phyloP scores from a whole-genome alignment of 208 protist genomes.

The Crithidia thermophila region DNA sequence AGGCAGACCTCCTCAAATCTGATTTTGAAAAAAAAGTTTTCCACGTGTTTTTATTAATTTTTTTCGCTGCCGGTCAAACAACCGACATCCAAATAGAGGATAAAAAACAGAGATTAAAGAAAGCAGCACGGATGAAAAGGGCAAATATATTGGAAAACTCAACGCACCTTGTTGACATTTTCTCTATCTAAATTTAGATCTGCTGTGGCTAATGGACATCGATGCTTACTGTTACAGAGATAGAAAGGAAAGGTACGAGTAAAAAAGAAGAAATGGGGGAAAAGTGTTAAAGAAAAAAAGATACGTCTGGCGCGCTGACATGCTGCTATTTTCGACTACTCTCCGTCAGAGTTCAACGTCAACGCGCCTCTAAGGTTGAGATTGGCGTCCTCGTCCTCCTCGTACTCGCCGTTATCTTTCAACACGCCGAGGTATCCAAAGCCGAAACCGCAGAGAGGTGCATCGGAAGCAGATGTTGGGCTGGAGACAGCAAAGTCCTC shows the following conservation, averaged over 20 bases:
- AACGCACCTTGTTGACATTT: too few species aligned
- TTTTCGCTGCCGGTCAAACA: too few species aligned
- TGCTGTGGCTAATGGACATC: too few species aligned
- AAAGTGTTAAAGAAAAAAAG: not conserved
- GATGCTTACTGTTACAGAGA: too few species aligned
- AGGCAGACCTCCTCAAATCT: not conserved
- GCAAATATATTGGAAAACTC: too few species aligned
- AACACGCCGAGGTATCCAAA: conserved; percentile 85
- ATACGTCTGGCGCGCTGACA: not conserved
- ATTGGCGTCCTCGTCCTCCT: conserved; percentile 68
- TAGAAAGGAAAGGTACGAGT: conserved; percentile 3
- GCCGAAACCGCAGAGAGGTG: conserved; percentile 75
- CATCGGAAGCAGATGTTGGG: conserved; percentile 8
- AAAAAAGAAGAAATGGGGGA: conserved; percentile 8
- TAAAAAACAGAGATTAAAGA: too few species aligned
- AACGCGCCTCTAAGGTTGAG: conserved; percentile 57
- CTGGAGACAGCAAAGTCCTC: conserved; percentile 29
- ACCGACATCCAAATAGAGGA: too few species aligned
- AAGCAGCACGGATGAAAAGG: too few species aligned
- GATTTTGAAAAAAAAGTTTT: conserved; percentile 3
- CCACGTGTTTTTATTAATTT: too few species aligned
- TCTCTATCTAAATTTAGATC: too few species aligned
- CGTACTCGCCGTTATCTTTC: conserved; percentile 72
- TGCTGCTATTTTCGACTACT: conserved; percentile 3
- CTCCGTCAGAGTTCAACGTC: conserved; percentile 47